Evolutionary conservation across 2,329 filamentous ascomycete genomes (phyloP), one percentile per base, ranked within the genome.

Genomic region (Fusarium dlaminii): DNA sequence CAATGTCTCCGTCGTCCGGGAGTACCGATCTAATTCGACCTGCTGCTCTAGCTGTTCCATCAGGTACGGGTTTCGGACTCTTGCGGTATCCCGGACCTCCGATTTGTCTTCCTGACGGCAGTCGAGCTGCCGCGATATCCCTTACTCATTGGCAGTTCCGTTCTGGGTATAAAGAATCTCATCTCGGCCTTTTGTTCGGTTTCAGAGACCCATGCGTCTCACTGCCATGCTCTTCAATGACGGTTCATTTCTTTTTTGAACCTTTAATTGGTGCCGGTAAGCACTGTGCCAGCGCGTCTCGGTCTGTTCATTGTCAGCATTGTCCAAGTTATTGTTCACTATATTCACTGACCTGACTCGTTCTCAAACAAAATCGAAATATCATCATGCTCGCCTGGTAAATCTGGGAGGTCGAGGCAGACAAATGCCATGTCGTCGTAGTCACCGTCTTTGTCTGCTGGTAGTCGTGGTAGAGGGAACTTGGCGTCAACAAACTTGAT

Each of bases 351-450:
- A 95, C 93, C 92, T 78, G 88, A 86, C 80, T 94, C 92, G 51
- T 87, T 91, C 73, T 97, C 94, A 85, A 98, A 98, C 69, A 92
- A 83, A 78, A 98, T 91, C 17, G 92, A 89, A 75, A 98, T 94
- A 84, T 98, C 95, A 81, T 98, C 95, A 82, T 98, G 94, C 84
- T 98, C 95, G 57, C 94, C 94, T 2, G 95, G 94, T 81, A 97
- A 93, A 77, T 98, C 95, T 24, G 95, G 92, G 81, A 95, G 90
- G 82, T 98, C 95, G 66, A 98, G 83, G 80, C 94, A 96, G 43
- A 97, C 88, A 84, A 96, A 98, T 32, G 90, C 89, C 80, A 91
- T 89, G 70, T 92, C 90, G 52, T 90, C 86, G 67, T 85, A 86
- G 69, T 87, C 86, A 34, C 83, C 81, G 49, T 87, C 82, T 69